Evolutionary conservation across 805 yeast species (phyloP).

Genomic region (Tetrapisispora nanseiensis): DNA sequence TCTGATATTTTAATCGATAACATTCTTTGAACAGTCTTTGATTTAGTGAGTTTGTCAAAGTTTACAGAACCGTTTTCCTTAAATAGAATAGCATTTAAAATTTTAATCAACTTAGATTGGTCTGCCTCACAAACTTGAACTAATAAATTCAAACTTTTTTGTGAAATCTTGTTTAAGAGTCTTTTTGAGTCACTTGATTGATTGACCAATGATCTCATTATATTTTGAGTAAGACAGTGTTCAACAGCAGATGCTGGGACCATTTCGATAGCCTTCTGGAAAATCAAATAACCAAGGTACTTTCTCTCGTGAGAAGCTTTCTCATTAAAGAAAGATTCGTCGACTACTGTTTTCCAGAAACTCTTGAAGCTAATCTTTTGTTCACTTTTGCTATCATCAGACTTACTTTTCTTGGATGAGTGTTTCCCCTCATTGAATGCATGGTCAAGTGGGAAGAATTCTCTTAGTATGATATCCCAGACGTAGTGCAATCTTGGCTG

Average conservation of each 20-base stretch:
- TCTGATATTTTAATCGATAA: constrained; percentile 17
- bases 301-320: constrained; percentile 80
- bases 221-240: constrained; percentile 47
- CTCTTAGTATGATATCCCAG: constrained; percentile 52
- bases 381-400: constrained; percentile 16
- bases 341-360: constrained; percentile 74
- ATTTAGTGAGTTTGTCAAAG: constrained; percentile 68
- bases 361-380: constrained; percentile 38
- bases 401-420: constrained; percentile 34
- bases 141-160: constrained; percentile 38
- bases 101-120: constrained; percentile 28
- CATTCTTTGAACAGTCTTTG: constrained; percentile 49
- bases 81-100: constrained; percentile 30
- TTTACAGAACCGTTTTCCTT: constrained; percentile 49
- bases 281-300: constrained; percentile 73
- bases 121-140: constrained; percentile 32
- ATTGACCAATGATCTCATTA: constrained; percentile 63
- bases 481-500: constrained; percentile 65
- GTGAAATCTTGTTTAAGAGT: constrained; percentile 57
- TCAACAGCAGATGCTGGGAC: constrained; percentile 16
- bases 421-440: constrained; percentile 8
- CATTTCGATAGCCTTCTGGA: constrained; percentile 38
- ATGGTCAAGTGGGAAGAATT: constrained; percentile 26
- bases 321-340: constrained; percentile 67
- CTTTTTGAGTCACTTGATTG: constrained; percentile 63